Evolutionary conservation across 805 yeast genomes (phyloP).

Genomic region (Starmerella stigmatis): DNA sequence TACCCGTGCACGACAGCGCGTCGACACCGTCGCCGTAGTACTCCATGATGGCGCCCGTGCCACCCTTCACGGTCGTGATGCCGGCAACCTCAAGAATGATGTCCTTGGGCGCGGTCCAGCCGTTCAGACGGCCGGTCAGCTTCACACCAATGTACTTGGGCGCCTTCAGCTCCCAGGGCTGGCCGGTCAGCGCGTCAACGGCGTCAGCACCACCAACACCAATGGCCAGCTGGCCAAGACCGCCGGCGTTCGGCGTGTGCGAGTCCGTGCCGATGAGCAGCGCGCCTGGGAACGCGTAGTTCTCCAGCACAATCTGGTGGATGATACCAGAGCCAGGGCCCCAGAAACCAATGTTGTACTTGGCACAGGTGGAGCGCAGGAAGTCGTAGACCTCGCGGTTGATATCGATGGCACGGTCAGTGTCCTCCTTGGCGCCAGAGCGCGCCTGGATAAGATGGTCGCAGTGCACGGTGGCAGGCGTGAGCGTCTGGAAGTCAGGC

Average conservation of each 20-base stretch:
- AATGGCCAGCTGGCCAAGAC: constrained; percentile 92
- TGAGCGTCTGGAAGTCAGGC: constrained; percentile 62
- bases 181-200: constrained; percentile 87
- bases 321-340: constrained; percentile 98
- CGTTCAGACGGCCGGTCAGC: constrained; percentile 80
- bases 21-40: constrained; percentile 93
- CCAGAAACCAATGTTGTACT: constrained; percentile 97
- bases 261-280: constrained; percentile 94
- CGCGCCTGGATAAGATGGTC: constrained; percentile 97
- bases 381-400: constrained; percentile 94
- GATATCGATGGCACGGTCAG: constrained; percentile 72
- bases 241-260: constrained; percentile 98
- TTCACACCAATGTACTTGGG: constrained; percentile 93
- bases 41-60: constrained; percentile 94
- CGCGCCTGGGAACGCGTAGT: constrained; percentile 96
- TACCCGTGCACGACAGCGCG: constrained; percentile 91
- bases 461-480: constrained; percentile 94
- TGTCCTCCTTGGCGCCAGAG: constrained; percentile 76
- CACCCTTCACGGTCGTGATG: constrained; percentile 91
- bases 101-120: constrained; percentile 97
- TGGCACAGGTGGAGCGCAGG: constrained; percentile 78
- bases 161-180: constrained; percentile 96
- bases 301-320: constrained; percentile 92
- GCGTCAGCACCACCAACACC: constrained; percentile 99
- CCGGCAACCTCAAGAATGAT: constrained; percentile 89